Conservation (phyloP, 306 rosid genomes). For the Malus sieversii region DNA sequence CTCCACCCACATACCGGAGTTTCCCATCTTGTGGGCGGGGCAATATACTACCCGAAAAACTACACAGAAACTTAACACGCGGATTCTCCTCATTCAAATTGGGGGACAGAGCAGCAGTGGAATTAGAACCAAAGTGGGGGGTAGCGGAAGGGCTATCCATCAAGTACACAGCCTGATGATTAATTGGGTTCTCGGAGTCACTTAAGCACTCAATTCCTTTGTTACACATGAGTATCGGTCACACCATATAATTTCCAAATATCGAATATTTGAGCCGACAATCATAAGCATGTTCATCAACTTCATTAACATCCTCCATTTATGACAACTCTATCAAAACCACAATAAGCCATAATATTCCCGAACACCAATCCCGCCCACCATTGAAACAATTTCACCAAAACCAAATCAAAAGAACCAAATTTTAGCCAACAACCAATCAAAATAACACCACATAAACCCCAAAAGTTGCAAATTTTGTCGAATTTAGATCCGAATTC, state of each 20-base stretch:
- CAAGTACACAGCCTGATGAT: conserved; percentile 28
- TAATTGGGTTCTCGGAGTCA: conserved; percentile 37
- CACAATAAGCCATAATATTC: conserved; percentile 6
- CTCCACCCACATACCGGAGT: conserved; percentile 94
- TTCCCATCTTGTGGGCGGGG: conserved; percentile 98
- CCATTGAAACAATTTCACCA: background rate
- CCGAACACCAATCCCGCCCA: conserved; percentile 12
- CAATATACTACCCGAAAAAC: conserved; percentile 82
- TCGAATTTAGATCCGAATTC: conserved; percentile 20
- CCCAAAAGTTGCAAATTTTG: background rate
- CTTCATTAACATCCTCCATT: conserved; percentile 15
- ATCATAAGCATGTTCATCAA: conserved; percentile 2
- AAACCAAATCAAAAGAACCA: background rate
- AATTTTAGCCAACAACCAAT: background rate
- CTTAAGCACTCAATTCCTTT: conserved; percentile 49
- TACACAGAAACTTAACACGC: conserved; percentile 85
- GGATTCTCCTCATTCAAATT: conserved; percentile 49
- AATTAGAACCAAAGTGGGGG: conserved; percentile 36
- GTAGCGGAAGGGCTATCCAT: conserved; percentile 69
- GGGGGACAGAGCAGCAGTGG: conserved; percentile 26
- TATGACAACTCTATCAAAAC: conserved; percentile 15
- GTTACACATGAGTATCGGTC: conserved; percentile 49
- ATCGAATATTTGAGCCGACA: conserved; percentile 9
- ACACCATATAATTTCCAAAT: conserved; percentile 23
- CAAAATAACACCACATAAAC: background rate